phyloP scores from a whole-genome alignment of 805 yeast genomes.

The Candida railenensis region DNA sequence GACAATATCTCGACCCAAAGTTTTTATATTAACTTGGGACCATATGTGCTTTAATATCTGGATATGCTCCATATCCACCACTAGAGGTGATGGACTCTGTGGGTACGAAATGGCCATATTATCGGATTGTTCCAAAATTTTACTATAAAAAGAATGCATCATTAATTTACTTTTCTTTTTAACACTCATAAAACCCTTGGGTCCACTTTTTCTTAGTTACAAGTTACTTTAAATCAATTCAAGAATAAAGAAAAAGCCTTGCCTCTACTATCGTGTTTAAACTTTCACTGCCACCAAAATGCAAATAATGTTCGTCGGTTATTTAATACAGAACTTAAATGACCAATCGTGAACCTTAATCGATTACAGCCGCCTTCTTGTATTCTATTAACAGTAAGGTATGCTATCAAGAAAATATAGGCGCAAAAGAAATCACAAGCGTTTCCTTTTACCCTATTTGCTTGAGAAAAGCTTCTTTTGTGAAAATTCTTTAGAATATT shows the following conservation, averaged over 20 bases:
- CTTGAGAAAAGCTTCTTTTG: not conserved
- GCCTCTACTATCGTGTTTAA: not conserved
- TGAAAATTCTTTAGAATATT: not conserved
- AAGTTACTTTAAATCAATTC: too few relatives aligned
- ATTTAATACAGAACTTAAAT: too few relatives aligned
- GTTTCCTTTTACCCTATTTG: not conserved
- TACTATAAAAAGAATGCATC: not conserved
- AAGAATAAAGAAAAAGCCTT: too few relatives aligned
- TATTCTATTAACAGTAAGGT: too few relatives aligned
- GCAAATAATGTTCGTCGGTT: not conserved
- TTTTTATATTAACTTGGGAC: not conserved
- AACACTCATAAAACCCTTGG: too few relatives aligned
- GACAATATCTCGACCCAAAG: not conserved
- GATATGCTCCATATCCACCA: not conserved
- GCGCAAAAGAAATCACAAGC: not conserved
- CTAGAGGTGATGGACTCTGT: constrained; percentile 2
- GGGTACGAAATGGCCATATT: not conserved
- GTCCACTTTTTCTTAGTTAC: too few relatives aligned
- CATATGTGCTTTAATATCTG: not conserved
- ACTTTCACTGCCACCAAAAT: not conserved
- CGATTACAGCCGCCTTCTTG: too few relatives aligned
- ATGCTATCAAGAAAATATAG: too few relatives aligned
- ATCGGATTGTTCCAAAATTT: not conserved
- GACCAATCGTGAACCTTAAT: too few relatives aligned
- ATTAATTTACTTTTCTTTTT: too few relatives aligned